A percentile compares a stretch with the other conserved stretches of the same genome.
Evolutionary conservation across 441 rosid species (phyloP).

Genomic region (Populus tomentosa): DNA sequence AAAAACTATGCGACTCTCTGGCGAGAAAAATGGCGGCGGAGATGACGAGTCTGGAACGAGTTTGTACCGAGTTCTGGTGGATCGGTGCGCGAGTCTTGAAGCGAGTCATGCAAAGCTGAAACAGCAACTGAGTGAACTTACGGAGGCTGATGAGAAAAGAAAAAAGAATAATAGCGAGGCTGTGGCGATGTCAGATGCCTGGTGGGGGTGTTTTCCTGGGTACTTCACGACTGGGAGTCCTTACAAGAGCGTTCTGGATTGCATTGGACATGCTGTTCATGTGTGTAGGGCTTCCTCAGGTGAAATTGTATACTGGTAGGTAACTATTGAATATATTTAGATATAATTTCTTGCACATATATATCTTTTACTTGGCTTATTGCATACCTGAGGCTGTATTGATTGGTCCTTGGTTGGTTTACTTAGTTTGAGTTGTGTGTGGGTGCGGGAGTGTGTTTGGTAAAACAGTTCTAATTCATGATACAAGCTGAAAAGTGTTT

Average conservation of each 20-base stretch:
- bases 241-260: conserved; percentile 59
- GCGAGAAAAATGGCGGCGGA: conserved; percentile 34
- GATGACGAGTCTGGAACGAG: conserved; percentile 22
- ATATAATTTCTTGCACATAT: neutral
- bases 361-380: neutral
- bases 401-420: neutral
- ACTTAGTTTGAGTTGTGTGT: neutral
- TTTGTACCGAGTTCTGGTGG: conserved; percentile 40
- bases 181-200: conserved; percentile 25
- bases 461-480: neutral
- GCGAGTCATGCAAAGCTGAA: conserved; percentile 47
- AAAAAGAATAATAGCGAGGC: conserved; percentile 3
- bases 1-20: conserved; percentile 8
- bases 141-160: conserved; percentile 20
- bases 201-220: conserved; percentile 35
- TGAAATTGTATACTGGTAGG: conserved; percentile 61
- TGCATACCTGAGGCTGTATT: neutral
- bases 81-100: conserved; percentile 60
- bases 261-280: conserved; percentile 68
- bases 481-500: neutral
- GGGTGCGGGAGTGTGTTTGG: neutral
- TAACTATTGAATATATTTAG: neutral
- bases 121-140: conserved; percentile 43
- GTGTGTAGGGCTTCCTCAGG: conserved; percentile 50
- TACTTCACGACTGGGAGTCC: conserved; percentile 43